Base-by-base conservation (phyloP, 495 filamentous ascomycete species). In the Hapsidospora chrysogenum region DNA sequence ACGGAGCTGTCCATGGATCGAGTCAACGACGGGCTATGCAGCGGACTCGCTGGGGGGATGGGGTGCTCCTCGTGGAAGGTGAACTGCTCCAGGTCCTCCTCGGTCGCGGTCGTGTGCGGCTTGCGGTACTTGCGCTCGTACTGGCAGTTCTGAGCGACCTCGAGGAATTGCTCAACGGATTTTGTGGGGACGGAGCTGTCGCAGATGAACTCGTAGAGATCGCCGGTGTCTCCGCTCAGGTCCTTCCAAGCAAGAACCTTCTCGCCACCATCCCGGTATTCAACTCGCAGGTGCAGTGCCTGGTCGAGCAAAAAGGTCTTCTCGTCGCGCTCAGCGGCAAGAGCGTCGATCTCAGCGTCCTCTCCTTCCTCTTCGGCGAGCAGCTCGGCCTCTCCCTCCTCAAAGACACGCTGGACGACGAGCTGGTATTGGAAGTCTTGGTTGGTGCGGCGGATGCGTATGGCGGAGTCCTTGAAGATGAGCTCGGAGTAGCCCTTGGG, bases 401-500 rank as follows among this genome's bases (percentile, higher is more conserved):
- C 89, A 63, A 85, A 96, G 37, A 85, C 92, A 37, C 89, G 68
- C 51, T 95, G 92, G 15, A 97, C 70, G 33, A 96, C 87, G 23
- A 97, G 78, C 52, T 96, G 89, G 51, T 96, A 97, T 47, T 97
- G 86, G 47, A 78, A 96, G 18, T 92, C 82, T 53, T 92, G 85
- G 2, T 79, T 85, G 7, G 92, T 95, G 16, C 83, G 76, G 41
- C 89, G 78, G 46, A 97, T 94, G 23, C 78, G 77, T 16, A 86
- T 85, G 20, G 78, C 83, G 21, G 84, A 77, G 76, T 97, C 89
- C 49, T 92, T 95, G 72, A 94, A 97, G 56, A 97, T 92, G 46
- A 95, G 81, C 55, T 97, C 92, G 1, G 85, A 94, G 47, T 93
- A 93, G 39, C 89, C 89, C 56, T 97, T 97, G 20, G 85, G 82